A percentile compares a stretch with the other conserved stretches of the same genome.
These are phyloP conservation scores for Phalaenopsis equestris DNA, from an alignment of 106 monocot genomes.

Conservation along the genomic window DNA sequence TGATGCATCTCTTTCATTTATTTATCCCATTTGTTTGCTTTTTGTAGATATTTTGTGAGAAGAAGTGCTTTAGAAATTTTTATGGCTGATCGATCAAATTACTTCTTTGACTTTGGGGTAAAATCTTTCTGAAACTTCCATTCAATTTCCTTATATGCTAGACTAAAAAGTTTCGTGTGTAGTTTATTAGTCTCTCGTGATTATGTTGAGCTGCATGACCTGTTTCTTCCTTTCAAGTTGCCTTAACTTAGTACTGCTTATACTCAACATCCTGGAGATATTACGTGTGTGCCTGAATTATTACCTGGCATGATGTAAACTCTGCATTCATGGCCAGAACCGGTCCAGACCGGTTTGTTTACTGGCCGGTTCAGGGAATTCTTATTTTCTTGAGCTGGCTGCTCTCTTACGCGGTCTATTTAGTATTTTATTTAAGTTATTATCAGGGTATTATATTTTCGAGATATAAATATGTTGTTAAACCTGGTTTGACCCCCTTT, in stretches of 20 bases:
- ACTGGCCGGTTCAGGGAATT: no score
- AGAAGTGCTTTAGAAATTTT: conserved; percentile 93
- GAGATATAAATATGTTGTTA: no score
- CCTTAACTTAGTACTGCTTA: neutral
- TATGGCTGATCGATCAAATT: conserved; percentile 86
- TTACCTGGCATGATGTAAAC: no score
- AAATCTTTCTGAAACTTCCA: neutral
- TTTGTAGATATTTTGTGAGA: conserved; percentile 79
- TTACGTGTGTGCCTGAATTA: neutral
- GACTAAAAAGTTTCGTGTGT: neutral
- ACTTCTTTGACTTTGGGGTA: conserved; percentile 99
- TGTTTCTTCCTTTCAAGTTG: neutral
- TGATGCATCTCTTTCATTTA: neutral
- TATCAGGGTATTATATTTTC: no score
- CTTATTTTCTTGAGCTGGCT: no score
- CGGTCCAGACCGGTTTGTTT: no score
- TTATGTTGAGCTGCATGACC: neutral
- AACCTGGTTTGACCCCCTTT: no score
- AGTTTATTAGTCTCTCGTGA: neutral
- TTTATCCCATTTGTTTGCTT: neutral
- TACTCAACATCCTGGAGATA: neutral
- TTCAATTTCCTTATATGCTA: neutral
- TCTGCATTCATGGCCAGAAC: no score
- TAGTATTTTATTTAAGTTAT: no score
- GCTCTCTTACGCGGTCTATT: no score